Base-by-base conservation (phyloP, 2,329 filamentous ascomycete species). In the Cladosporium sp. region DNA sequence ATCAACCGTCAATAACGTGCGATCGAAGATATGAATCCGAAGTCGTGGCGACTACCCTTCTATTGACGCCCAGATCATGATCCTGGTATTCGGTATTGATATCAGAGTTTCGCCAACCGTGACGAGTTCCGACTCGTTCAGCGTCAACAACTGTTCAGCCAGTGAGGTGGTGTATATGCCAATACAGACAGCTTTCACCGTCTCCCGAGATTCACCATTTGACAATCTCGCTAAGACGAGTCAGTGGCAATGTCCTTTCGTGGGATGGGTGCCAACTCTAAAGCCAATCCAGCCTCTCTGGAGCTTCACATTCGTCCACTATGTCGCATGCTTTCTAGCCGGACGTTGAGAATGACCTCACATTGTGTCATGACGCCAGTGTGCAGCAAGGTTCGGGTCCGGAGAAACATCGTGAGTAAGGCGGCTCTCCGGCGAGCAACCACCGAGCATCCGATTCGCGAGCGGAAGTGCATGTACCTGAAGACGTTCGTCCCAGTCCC, bases 281-380 rank as follows among this genome's bases (percentile, higher is more conserved):
- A 32, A 30, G 30, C 7, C 18, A 34, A 2, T 21, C n/a, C 30
- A 54, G 18, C 5, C 28, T 34, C 7, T 55, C 52, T 55, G 52
- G 52, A 55, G 28, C 52, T 34, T 54, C 26, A 30, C 52, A 55
- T 34, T 55, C 52, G 52, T 34, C 30, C 18, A 12, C 3, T 21
- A 18, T n/a, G 3, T 18, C n/a, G 52, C 28, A 24, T n/a, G 2
- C 15, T 12, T 34, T 11, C 28, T 5, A 34, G 52, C n/a, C 52
- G 52, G n/a, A 34, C 52, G 52, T 55, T 55, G 52, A 55, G 28
- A 32, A 55, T 55, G 52, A 55, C 52, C 52, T 55, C 52, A 55
- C 28, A 34, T 2, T 21, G 28, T 32, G 28, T 55, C 52, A 55
- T 55, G 28, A 55, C 52, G 52, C 52, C 52, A 55, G 10, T 55